phyloP scores from a whole-genome alignment of 2,329 filamentous ascomycete genomes.

The Graphilbum fragrans region DNA sequence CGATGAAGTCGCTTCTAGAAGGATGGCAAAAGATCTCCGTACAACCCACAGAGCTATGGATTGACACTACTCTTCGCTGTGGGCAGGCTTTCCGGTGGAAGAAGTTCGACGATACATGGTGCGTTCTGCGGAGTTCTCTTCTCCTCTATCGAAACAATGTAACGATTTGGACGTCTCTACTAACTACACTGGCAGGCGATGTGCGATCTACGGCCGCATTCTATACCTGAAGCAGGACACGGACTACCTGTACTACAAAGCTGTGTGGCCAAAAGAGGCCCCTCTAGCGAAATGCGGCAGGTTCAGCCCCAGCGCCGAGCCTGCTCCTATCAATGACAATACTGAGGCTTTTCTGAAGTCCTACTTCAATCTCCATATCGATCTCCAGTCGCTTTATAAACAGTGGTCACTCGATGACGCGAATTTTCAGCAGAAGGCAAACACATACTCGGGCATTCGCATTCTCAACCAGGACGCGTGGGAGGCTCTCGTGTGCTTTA shows the following conservation, averaged over 20 bases:
- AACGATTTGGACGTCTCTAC: background rate
- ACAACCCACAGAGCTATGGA: constrained; percentile 73
- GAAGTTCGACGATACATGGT: constrained; percentile 78
- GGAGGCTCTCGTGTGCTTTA: constrained; percentile 89
- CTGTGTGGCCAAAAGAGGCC: constrained; percentile 37
- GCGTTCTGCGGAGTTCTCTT: constrained; percentile 8
- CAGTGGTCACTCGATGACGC: constrained; percentile 78
- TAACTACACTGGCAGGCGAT: constrained; percentile 43
- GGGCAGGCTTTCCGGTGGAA: constrained; percentile 97
- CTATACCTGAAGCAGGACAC: constrained; percentile 75
- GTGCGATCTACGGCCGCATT: constrained; percentile 74
- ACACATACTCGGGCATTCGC: constrained; percentile 78
- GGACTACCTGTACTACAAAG: constrained; percentile 66
- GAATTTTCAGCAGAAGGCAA: constrained; percentile 81
- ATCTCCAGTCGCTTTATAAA: constrained; percentile 64
- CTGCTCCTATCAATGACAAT: constrained; percentile 50
- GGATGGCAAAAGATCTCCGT: constrained; percentile 85
- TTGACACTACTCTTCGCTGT: constrained; percentile 87
- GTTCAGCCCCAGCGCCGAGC: constrained; percentile 19
- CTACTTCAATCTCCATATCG: constrained; percentile 78
- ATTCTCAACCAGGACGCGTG: constrained; percentile 92
- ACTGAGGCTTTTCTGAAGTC: constrained; percentile 59
- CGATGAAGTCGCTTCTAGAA: background rate
- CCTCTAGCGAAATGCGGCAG: background rate
- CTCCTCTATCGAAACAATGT: background rate